A percentile compares a stretch with the other conserved stretches of the same genome.
phyloP scores from a whole-genome alignment of 2,329 filamentous ascomycete genomes.

The Colletotrichum ledebouriae region DNA sequence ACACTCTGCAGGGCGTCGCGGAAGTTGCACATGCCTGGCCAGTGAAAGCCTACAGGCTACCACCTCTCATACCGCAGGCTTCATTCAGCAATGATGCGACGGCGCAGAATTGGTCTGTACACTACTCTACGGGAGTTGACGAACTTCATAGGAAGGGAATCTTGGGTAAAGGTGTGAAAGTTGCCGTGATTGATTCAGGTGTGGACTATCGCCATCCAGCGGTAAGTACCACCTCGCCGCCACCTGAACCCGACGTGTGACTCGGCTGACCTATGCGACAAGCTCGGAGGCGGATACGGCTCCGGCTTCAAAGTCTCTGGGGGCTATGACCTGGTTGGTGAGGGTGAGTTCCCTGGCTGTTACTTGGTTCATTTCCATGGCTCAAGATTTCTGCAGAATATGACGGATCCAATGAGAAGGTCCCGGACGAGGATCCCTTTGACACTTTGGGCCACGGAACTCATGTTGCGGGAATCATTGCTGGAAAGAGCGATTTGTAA shows the following conservation, averaged over 20 bases:
- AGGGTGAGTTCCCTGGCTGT: constrained; percentile 4
- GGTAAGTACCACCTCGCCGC: constrained; percentile 7
- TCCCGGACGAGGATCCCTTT: constrained; percentile 46
- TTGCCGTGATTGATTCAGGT: constrained; percentile 44
- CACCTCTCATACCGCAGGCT: constrained; percentile 29
- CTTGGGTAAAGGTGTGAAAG: constrained; percentile 42
- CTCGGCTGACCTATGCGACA: constrained; percentile 3
- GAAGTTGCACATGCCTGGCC: constrained; percentile 46
- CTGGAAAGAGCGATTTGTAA: constrained; percentile 43
- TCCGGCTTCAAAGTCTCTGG: constrained; percentile 45
- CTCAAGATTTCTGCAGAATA: constrained; percentile 11
- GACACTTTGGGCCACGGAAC: constrained; percentile 46
- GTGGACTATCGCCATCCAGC: constrained; percentile 43
- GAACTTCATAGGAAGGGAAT: constrained; percentile 41
- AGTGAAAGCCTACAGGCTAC: constrained; percentile 43
- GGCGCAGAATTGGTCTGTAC: constrained; percentile 50
- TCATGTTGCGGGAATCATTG: constrained; percentile 48
- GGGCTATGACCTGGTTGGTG: constrained; percentile 46
- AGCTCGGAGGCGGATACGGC: constrained; percentile 48
- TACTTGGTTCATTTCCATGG: neutral
- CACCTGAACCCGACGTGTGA: too few relatives aligned
- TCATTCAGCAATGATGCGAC: constrained; percentile 44
- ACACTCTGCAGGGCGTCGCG: constrained; percentile 46
- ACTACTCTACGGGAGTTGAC: constrained; percentile 42
- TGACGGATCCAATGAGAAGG: constrained; percentile 32